Base-by-base conservation (phyloP, 306 rosid genomes). In the Prinsepia uniflora region DNA sequence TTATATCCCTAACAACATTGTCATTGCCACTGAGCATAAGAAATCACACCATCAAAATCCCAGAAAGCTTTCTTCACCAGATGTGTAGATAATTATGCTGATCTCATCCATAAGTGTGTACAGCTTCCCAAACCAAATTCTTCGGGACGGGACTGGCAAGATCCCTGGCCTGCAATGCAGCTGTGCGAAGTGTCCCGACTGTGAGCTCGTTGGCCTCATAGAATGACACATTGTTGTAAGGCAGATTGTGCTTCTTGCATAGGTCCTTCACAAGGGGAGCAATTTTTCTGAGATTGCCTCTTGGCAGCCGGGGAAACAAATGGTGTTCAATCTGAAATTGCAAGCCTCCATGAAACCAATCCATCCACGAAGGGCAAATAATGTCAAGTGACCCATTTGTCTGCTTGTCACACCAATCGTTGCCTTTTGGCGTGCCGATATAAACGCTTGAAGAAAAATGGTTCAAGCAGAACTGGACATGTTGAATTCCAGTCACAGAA, bases 301-400 rank as follows among this genome's bases (percentile, higher is more conserved):
- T 54, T 0, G 91, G 91, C 45, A 90, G 58, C 49, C 91, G 40
- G 0, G 94, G 96, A 70, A 90, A 87, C 86, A 90, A 13, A 66
- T 90, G 96, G 34, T 90, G 96, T 43, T 81, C 96, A n/a, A 90
- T 74, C 83, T 90, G 96, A 75, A 88, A 88, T 20, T 90, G 96
- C 84, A 90, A 62, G 4, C 96, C 96, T 12, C 96, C 96, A 63
- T 84, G 90, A 47, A 90, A 90, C 96, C 96, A 90, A 70, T 90
- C 96, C 96, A 90, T 90, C 96, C 94, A 88, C 48, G 94, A 4
- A 0, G 91, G 63, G 17, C 90, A 88, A 11, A 10, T 6, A 0
- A 90, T 78, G 30, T 84, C 73, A 22, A 90, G 78, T 0, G 91
- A 84, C 34, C 94, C 96, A 17, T 9, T 20, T 0, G 91, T 83